Conservation (phyloP, 2,329 filamentous ascomycete species). For the Nakataea oryzae region DNA sequence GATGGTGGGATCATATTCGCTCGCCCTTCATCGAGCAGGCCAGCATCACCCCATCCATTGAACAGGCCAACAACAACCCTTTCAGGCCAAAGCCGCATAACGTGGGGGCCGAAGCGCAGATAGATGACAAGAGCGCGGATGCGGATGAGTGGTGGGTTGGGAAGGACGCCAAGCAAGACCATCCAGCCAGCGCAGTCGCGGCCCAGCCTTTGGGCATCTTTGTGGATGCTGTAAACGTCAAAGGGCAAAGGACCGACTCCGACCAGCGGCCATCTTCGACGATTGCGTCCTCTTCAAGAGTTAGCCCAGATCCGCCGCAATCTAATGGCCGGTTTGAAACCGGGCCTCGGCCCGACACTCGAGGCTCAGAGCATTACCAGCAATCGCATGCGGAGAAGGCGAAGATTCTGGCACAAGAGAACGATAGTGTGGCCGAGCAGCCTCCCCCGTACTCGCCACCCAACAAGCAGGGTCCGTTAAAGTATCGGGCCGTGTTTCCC, state of each 20-base stretch:
- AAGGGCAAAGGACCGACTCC: slow-evolving; percentile 7
- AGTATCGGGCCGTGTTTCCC: slow-evolving; percentile 49
- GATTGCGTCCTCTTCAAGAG: slow-evolving; percentile 17
- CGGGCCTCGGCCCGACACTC: neutral
- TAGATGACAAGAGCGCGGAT: slow-evolving; percentile 9
- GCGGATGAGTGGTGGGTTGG: slow-evolving; percentile 27
- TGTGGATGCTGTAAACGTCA: neutral
- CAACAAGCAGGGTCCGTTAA: slow-evolving; percentile 24
- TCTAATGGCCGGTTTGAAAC: slow-evolving; percentile 4
- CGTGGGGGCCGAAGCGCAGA: neutral
- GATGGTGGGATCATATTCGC: slow-evolving; percentile 71
- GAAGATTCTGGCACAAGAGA: slow-evolving; percentile 25
- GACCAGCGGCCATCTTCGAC: slow-evolving; percentile 7
- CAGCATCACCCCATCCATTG: slow-evolving; percentile 9
- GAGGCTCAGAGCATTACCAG: neutral
- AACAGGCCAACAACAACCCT: slow-evolving; percentile 15
- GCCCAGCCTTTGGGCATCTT: neutral
- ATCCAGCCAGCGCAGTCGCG: neutral
- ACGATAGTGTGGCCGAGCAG: slow-evolving; percentile 23
- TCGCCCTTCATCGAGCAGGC: slow-evolving; percentile 50
- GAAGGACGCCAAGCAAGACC: slow-evolving; percentile 14
- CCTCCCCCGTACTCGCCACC: slow-evolving; percentile 46
- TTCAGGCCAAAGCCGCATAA: slow-evolving; percentile 20
- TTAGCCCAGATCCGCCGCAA: slow-evolving; percentile 7
- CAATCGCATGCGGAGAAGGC: slow-evolving; percentile 26